phyloP scores from a whole-genome alignment of 805 yeast species.

The Blastobotrys muscicola region DNA sequence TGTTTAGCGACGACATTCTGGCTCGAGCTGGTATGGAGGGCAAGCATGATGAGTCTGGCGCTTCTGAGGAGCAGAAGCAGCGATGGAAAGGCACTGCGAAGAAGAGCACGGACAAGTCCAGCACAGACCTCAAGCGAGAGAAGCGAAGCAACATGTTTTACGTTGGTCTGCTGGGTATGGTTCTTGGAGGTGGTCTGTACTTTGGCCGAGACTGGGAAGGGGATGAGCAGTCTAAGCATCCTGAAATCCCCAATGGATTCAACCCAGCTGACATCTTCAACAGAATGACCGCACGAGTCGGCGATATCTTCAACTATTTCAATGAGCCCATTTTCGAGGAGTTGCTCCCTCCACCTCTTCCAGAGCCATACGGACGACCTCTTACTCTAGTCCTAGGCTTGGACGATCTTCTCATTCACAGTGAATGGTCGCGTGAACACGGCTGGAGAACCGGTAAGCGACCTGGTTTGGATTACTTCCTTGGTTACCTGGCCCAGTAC shows the following conservation, averaged over 20 bases:
- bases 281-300: slow-evolving; percentile 62
- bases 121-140: slow-evolving; percentile 54
- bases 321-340: slow-evolving; percentile 91
- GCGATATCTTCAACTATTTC: slow-evolving; percentile 70
- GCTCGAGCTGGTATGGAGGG: slow-evolving; percentile 74
- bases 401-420: slow-evolving; percentile 84
- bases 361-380: slow-evolving; percentile 86
- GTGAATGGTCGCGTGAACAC: slow-evolving; percentile 81
- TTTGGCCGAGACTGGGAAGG: slow-evolving; percentile 81
- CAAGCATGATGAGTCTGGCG: slow-evolving; percentile 13
- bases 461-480: slow-evolving; percentile 95
- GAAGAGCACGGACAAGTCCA: slow-evolving; percentile 27
- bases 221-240: slow-evolving; percentile 47
- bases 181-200: slow-evolving; percentile 48
- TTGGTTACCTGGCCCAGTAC: slow-evolving; percentile 89
- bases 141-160: slow-evolving; percentile 68
- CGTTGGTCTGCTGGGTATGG: slow-evolving; percentile 40
- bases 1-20: slow-evolving; percentile 72
- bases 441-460: slow-evolving; percentile 99
- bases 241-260: slow-evolving; percentile 55
- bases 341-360: slow-evolving; percentile 87
- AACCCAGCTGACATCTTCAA: slow-evolving; percentile 53
- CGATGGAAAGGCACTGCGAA: slow-evolving; percentile 43
- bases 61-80: slow-evolving; percentile 27
- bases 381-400: slow-evolving; percentile 79